Evolutionary conservation across 208 protist genomes (phyloP), one percentile per base, ranked within the genome.

Genomic region (Leishmania major): DNA sequence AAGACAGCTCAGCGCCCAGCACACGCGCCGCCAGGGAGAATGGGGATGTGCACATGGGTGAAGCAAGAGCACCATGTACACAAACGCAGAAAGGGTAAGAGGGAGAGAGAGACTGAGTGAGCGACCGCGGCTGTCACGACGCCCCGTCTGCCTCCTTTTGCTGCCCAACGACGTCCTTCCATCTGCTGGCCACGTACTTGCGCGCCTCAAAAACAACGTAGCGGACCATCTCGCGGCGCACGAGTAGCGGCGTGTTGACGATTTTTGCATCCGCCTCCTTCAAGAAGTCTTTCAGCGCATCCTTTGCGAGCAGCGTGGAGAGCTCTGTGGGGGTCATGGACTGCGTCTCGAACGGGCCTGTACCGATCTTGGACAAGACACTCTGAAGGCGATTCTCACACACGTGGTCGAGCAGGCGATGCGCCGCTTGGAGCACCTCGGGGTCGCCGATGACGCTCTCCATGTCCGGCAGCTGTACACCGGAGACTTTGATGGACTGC

Each of bases 281-380:
- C 31, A 97, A 75, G 78, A 95, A 97, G 81, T 97, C 94, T 71
- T 94, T 94, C 55, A 97, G 79, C 17, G 92, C 92, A 77, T 97
- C 94, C 69, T 91, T 88, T 31, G 93, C 92, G 8, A 97, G 79
- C 25, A 96, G 85, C 72, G 88, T 92, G 51, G 92, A 90, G 76
- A 97, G 88, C 22, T 88, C 88, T 47, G 91, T 84, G 3, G 89
- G 84, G 11, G 84, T 87, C 82, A 97, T 94, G 64, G 86, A 88
- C 79, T 90, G 83, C 78, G 80, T 77, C 70, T 93, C 92, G 77
- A 97, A 97, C 10, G 93, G 92, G 15, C 92, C 92, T 3, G 89
- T 89, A 53, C 94, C 94, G 72, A 96, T 89, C 81, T 97, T 97
- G 75, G 93, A 96, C 13, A 97, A 73, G 45, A 96, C 93, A 71